These are phyloP conservation scores for Venustampulla echinocandica DNA, from an alignment of 495 filamentous ascomycete genomes.

Conservation along the genomic window DNA sequence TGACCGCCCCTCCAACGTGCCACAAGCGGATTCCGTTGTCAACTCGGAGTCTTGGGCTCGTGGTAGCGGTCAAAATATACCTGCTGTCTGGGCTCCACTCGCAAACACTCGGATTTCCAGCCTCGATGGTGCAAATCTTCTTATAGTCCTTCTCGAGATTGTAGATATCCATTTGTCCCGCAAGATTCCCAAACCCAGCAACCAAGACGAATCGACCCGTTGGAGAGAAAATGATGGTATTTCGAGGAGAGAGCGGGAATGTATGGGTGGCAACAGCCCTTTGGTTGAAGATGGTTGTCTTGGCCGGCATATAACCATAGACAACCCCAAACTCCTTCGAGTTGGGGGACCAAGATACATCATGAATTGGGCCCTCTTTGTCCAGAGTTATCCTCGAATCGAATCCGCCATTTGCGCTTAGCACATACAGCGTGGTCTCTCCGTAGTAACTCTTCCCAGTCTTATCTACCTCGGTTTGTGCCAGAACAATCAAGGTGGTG, in stretches of 20 bases:
- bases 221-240: slow-evolving; percentile 92
- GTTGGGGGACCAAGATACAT: slow-evolving; percentile 95
- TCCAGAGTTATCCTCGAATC: slow-evolving; percentile 88
- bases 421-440: slow-evolving; percentile 92
- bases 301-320: slow-evolving; percentile 96
- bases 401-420: slow-evolving; percentile 84
- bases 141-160: slow-evolving; percentile 84
- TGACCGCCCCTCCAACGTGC: slow-evolving; percentile 81
- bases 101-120: slow-evolving; percentile 89
- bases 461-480: slow-evolving; percentile 96
- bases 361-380: slow-evolving; percentile 97
- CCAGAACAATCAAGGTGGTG: slow-evolving; percentile 85
- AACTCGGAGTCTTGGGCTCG: slow-evolving; percentile 84
- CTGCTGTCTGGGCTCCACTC: slow-evolving; percentile 94
- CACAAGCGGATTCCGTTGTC: slow-evolving; percentile 95
- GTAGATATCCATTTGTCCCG: slow-evolving; percentile 95
- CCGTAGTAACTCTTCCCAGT: slow-evolving; percentile 98
- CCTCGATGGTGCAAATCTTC: slow-evolving; percentile 91
- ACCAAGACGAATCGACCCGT: slow-evolving; percentile 87
- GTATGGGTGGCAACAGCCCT: slow-evolving; percentile 69
- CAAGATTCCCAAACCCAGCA: slow-evolving; percentile 94
- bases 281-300: slow-evolving; percentile 92
- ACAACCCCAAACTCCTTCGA: slow-evolving; percentile 94
- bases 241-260: slow-evolving; percentile 79
- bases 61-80: slow-evolving; percentile 92